Evolutionary conservation across 257 asterid species (phyloP).

Genomic region (Echites panduratus): DNA sequence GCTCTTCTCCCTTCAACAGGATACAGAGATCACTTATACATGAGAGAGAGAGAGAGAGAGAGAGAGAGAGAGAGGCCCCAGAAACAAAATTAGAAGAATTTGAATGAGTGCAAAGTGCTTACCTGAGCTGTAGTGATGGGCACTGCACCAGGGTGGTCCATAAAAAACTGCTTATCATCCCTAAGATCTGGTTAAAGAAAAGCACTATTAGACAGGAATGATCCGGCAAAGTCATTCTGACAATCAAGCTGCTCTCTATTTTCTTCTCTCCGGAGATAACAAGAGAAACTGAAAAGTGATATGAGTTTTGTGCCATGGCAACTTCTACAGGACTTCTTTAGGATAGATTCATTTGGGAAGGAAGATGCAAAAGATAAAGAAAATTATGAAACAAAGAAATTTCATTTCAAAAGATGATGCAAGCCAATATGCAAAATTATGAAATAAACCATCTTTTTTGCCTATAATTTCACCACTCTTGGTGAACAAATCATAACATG

Average conservation of each 20-base stretch:
- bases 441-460: too few relatives aligned
- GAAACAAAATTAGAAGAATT: neutral
- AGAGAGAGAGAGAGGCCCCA: neutral
- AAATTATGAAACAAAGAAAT: too few relatives aligned
- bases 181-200: slow-evolving; percentile 56
- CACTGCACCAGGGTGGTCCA: slow-evolving; percentile 91
- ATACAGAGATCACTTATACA: neutral
- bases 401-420: too few relatives aligned
- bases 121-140: slow-evolving; percentile 89
- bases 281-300: neutral
- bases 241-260: neutral
- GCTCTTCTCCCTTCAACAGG: slow-evolving; percentile 66
- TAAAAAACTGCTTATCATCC: slow-evolving; percentile 82
- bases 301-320: too few relatives aligned
- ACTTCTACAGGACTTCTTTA: too few relatives aligned
- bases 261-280: neutral
- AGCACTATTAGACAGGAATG: neutral
- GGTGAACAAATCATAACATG: too few relatives aligned
- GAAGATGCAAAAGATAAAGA: too few relatives aligned
- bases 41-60: too few relatives aligned
- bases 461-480: neutral
- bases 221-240: neutral
- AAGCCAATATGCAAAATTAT: too few relatives aligned
- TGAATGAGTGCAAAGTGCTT: slow-evolving; percentile 6
- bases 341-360: too few relatives aligned